Conservation (phyloP, 2,329 filamentous ascomycete species). For the Calonectria hawksworthii region DNA sequence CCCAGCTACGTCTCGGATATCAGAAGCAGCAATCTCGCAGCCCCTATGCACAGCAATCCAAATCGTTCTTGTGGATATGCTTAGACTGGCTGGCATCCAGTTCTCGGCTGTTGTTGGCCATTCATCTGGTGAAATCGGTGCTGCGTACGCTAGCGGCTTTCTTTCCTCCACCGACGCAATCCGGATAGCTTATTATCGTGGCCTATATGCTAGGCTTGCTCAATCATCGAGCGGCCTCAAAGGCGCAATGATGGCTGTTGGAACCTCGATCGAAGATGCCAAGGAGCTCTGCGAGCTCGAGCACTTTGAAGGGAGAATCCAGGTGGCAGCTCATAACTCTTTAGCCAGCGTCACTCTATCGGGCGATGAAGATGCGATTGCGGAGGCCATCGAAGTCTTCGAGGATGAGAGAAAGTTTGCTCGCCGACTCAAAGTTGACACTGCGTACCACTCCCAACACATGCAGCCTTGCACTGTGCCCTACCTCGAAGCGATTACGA, state of each 20-base stretch:
- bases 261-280: conserved; percentile 35
- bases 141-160: conserved; percentile 63
- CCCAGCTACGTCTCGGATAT: neutral
- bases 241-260: conserved; percentile 41
- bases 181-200: conserved; percentile 34
- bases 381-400: neutral
- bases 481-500: conserved; percentile 25
- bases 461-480: conserved; percentile 51
- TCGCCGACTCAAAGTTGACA: conserved; percentile 56
- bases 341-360: conserved; percentile 44
- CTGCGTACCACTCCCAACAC: conserved; percentile 64
- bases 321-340: conserved; percentile 45
- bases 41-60: conserved; percentile 49
- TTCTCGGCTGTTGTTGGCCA: conserved; percentile 60
- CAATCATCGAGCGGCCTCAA: neutral
- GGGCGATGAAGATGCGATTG: conserved; percentile 43
- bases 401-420: conserved; percentile 32
- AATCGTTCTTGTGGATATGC: conserved; percentile 45
- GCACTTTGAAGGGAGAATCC: conserved; percentile 35
- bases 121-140: conserved; percentile 65
- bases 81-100: conserved; percentile 48
- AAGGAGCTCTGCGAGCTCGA: conserved; percentile 4
- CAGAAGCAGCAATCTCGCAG: conserved; percentile 47
- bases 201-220: conserved; percentile 17
- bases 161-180: conserved; percentile 48